Evolutionary conservation across 192 early-diverging fungal species (phyloP).

Genomic region (Funneliformis geosporum): DNA sequence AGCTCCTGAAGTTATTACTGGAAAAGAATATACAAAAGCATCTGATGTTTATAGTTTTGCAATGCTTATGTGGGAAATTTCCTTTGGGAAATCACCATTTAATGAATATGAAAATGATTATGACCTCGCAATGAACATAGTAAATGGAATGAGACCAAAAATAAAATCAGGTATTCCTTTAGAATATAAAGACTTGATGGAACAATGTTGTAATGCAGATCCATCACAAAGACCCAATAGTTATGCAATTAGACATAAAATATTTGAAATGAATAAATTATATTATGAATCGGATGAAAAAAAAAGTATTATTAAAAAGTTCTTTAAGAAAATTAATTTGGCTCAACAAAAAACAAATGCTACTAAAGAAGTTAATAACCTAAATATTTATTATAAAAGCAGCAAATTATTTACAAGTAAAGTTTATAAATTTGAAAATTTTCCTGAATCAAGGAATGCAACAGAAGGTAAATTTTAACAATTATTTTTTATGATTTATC

Average conservation of each 20-base stretch:
- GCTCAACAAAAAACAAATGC: too few relatives aligned
- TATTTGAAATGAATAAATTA: neutral
- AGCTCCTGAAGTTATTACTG: neutral
- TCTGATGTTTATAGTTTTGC: neutral
- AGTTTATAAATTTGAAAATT: too few relatives aligned
- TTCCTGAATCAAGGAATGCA: too few relatives aligned
- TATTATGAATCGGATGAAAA: neutral
- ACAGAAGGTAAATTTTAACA: too few relatives aligned
- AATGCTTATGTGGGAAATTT: neutral
- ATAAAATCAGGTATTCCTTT: neutral
- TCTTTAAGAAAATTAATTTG: too few relatives aligned
- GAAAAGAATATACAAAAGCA: neutral
- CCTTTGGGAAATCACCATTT: neutral
- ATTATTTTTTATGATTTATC: too few relatives aligned
- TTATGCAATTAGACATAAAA: neutral
- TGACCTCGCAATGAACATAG: neutral
- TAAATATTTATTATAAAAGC: too few relatives aligned
- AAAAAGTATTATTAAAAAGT: too few relatives aligned
- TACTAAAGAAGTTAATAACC: too few relatives aligned
- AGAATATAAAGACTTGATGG: neutral
- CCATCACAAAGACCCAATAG: neutral
- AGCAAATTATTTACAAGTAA: too few relatives aligned
- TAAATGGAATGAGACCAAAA: neutral
- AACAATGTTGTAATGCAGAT: neutral
- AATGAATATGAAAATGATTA: neutral